phyloP scores from a whole-genome alignment of 441 rosid genomes.

The Pelargonium myrrhifolium region DNA sequence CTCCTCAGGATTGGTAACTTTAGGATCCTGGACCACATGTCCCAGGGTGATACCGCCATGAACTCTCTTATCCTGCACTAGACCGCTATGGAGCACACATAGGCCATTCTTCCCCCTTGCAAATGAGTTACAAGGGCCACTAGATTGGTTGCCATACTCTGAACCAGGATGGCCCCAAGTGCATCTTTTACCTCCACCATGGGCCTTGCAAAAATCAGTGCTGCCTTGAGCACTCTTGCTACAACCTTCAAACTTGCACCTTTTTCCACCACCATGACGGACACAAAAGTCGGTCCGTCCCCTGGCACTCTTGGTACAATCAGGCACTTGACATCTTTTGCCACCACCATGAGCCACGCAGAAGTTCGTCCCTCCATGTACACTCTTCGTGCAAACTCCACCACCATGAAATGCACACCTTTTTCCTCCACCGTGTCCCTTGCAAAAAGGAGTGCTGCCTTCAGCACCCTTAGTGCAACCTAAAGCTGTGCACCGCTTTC shows the following conservation, averaged over 20 bases:
- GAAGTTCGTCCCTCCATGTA: conserved; percentile 95
- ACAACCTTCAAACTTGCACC: conserved; percentile 78
- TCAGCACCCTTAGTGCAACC: conserved; percentile 96
- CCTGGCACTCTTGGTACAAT: conserved; percentile 94
- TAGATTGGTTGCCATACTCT: conserved; percentile 42
- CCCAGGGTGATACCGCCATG: conserved; percentile 72
- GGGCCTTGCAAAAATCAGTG: conserved; percentile 97
- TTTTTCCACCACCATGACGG: conserved; percentile 95
- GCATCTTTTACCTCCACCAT: conserved; percentile 95
- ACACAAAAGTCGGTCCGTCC: conserved; percentile 93
- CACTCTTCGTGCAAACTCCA: conserved; percentile 84
- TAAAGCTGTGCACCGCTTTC: conserved; percentile 70
- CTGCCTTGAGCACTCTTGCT: conserved; percentile 97
- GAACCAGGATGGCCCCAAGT: conserved; percentile 88
- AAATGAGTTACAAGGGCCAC: conserved; percentile 75
- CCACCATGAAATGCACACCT: conserved; percentile 80
- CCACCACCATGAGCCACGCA: conserved; percentile 99
- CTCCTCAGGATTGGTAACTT: conserved; percentile 34
- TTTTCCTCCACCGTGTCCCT: conserved; percentile 98
- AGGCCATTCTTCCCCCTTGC: conserved; percentile 89
- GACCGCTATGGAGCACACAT: conserved; percentile 71
- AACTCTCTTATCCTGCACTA: conserved; percentile 85
- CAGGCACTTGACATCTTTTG: conserved; percentile 79
- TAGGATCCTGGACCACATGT: conserved; percentile 47
- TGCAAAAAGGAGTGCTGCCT: conserved; percentile 94